Percentiles rank a stretch among this genome's conserved stretches.
phyloP scores from a whole-genome alignment of 1,284 basidiomycete species.

The Rugosomyces carneus region DNA sequence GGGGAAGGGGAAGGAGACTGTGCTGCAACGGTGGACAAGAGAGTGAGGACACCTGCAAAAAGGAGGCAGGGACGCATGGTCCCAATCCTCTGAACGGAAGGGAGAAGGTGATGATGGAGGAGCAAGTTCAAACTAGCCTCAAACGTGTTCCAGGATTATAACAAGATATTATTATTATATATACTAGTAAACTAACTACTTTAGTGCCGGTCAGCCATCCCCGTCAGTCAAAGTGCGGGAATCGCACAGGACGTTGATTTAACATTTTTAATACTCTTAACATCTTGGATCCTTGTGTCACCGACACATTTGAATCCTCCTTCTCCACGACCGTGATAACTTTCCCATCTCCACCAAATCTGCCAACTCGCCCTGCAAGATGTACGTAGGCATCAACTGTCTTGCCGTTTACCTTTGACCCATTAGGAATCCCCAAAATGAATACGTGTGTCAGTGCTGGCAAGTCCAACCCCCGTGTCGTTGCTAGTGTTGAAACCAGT shows the following conservation, averaged over 20 bases:
- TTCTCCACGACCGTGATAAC: constrained; percentile 55
- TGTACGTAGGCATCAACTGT: constrained; percentile 60
- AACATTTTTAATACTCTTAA: constrained; percentile 41
- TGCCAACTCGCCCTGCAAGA: constrained; percentile 68
- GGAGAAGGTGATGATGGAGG: constrained; percentile 10
- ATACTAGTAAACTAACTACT: constrained; percentile 9
- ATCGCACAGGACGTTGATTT: constrained; percentile 28
- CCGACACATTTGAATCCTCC: constrained; percentile 2
- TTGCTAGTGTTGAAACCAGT: constrained; percentile 61
- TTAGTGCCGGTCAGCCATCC: constrained; percentile 4
- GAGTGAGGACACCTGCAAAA: constrained; percentile 17
- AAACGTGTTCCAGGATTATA: too few species aligned
- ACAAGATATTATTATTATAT: neutral
- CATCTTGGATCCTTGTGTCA: constrained; percentile 32
- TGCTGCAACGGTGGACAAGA: constrained; percentile 18
- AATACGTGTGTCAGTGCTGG: constrained; percentile 70
- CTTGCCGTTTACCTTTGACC: constrained; percentile 36
- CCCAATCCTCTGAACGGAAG: too few species aligned
- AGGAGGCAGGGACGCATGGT: constrained; percentile 19
- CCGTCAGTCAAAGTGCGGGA: constrained; percentile 43
- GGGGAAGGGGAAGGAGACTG: constrained; percentile 20
- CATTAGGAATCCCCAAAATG: constrained; percentile 55
- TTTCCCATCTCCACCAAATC: constrained; percentile 59
- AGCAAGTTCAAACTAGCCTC: neutral
- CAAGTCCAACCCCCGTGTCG: constrained; percentile 67